Evolutionary conservation across 495 filamentous ascomycete genomes (phyloP), one percentile per base, ranked within the genome.

Genomic region (Polyplosphaeria fusca): DNA sequence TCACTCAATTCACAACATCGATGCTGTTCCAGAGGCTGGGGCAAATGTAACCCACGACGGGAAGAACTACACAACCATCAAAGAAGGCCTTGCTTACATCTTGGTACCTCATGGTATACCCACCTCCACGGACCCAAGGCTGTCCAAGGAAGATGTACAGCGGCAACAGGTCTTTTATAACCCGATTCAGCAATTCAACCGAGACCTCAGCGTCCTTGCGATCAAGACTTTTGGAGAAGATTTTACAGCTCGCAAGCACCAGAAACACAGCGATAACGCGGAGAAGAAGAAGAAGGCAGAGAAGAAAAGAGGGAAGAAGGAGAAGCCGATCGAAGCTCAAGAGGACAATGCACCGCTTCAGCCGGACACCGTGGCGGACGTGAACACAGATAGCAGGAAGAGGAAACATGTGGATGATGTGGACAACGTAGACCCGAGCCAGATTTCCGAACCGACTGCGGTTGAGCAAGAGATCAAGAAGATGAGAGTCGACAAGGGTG

Each of bases 171-270:
- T 98, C 23, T 98, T 98, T 69, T 98, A 98, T 75, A 98, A 98
- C 61, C 92, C 93, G 0, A 95, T 98, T 38, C 94, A 97, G 67
- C 94, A 97, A 70, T 98, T 96, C 76, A 98, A 98, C 74, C 83
- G 93, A 9, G 93, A 98, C 72, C 73, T 98, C 61, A 95, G 88
- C 65, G 87, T 96, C 26, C 79, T 97, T 19, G 88, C 91, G 16
- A 94, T 97, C 64, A 86, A 84, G 65, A 83, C 85, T 0, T 95
- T 87, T 73, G 87, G 84, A 0, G 83, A 93, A 48, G 83, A 89
- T 55, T 67, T 79, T 13, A 47, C 86, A 13, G 77, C 70, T 27
- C 47, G 44, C 20, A 62, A 45, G 37, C 56, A 59, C 62, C 58
- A 73, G 58, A 68, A 67, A 46, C 60, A 62, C 50, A 68, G 70